Conservation (phyloP, 495 filamentous ascomycete genomes). For the Xylaria sp. region DNA sequence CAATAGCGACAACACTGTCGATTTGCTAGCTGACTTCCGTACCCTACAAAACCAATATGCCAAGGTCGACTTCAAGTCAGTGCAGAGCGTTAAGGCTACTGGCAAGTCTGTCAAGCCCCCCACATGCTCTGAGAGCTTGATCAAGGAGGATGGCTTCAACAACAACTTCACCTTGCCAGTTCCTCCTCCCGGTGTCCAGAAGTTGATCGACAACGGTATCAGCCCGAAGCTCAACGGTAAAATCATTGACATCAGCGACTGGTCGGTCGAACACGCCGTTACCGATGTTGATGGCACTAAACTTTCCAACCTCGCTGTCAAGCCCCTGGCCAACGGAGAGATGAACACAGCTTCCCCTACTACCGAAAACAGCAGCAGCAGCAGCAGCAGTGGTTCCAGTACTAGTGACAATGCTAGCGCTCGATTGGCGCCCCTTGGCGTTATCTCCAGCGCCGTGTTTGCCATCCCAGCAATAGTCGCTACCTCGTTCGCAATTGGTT, state of each 20-base stretch:
- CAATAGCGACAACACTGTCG: slow-evolving; percentile 67
- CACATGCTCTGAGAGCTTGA: slow-evolving; percentile 67
- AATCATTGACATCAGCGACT: slow-evolving; percentile 51
- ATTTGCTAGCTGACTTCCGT: slow-evolving; percentile 74
- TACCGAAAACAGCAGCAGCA: slow-evolving; percentile 9
- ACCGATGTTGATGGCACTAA: slow-evolving; percentile 48
- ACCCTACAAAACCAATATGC: slow-evolving; percentile 75
- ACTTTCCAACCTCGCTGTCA: slow-evolving; percentile 48
- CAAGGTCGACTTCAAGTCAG: slow-evolving; percentile 70
- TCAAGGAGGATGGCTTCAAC: slow-evolving; percentile 67
- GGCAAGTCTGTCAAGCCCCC: slow-evolving; percentile 60
- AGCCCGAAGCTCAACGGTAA: slow-evolving; percentile 48
- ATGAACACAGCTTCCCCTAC: slow-evolving; percentile 39
- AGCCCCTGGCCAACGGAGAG: slow-evolving; percentile 49
- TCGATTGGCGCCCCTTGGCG: slow-evolving; percentile 33
- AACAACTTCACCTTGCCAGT: slow-evolving; percentile 77
- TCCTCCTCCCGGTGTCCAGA: slow-evolving; percentile 50
- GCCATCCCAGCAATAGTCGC: slow-evolving; percentile 38
- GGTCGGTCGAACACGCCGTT: slow-evolving; percentile 48
- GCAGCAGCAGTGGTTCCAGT: slow-evolving; percentile 1
- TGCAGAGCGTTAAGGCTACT: slow-evolving; percentile 61
- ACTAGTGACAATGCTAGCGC: slow-evolving; percentile 32
- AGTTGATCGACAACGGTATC: slow-evolving; percentile 64
- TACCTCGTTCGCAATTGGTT: slow-evolving; percentile 36
- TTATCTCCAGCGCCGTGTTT: slow-evolving; percentile 35